These are phyloP conservation scores for Rhizopus delemar DNA, from an alignment of 371 early-diverging fungal genomes.

Conservation along the genomic window DNA sequence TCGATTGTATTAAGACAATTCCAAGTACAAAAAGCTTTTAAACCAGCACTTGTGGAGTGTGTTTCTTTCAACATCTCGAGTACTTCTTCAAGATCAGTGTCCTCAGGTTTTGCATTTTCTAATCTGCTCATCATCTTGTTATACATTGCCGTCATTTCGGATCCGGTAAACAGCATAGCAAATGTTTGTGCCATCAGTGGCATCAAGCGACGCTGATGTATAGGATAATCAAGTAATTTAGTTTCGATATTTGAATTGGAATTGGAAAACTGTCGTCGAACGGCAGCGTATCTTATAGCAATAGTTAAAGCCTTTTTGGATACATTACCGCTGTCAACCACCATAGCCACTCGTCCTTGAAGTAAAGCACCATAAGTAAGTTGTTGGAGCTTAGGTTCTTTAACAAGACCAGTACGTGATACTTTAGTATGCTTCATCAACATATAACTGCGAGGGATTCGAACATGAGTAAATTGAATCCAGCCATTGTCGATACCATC, in stretches of 20 bases:
- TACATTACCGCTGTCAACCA: constrained; percentile 83
- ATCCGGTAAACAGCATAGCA: constrained; percentile 89
- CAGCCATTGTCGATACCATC: constrained; percentile 86
- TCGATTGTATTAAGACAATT: constrained; percentile 84
- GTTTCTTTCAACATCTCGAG: constrained; percentile 85
- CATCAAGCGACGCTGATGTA: constrained; percentile 91
- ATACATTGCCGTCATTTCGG: constrained; percentile 81
- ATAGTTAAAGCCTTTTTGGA: constrained; percentile 91
- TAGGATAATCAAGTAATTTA: constrained; percentile 88
- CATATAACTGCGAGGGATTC: constrained; percentile 81
- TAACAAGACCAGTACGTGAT: constrained; percentile 69
- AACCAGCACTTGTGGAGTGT: constrained; percentile 89
- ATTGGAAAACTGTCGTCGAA: constrained; percentile 84
- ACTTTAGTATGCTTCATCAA: constrained; percentile 94
- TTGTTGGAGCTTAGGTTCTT: constrained; percentile 63
- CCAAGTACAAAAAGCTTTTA: constrained; percentile 97
- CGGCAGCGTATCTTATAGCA: constrained; percentile 88
- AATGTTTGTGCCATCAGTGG: constrained; percentile 88
- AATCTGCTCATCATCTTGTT: constrained; percentile 74
- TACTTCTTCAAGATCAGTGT: constrained; percentile 66
- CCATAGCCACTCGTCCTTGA: constrained; percentile 89
- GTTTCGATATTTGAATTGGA: constrained; percentile 63
- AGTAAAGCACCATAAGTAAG: constrained; percentile 88
- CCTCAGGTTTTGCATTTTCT: constrained; percentile 67
- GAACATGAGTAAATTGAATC: constrained; percentile 82